Percentiles rank a stretch among this genome's conserved stretches.
These are phyloP conservation scores for Neckera pumila DNA, from an alignment of 225 moss, liverwort and hornwort genomes.

Conservation along the genomic window DNA sequence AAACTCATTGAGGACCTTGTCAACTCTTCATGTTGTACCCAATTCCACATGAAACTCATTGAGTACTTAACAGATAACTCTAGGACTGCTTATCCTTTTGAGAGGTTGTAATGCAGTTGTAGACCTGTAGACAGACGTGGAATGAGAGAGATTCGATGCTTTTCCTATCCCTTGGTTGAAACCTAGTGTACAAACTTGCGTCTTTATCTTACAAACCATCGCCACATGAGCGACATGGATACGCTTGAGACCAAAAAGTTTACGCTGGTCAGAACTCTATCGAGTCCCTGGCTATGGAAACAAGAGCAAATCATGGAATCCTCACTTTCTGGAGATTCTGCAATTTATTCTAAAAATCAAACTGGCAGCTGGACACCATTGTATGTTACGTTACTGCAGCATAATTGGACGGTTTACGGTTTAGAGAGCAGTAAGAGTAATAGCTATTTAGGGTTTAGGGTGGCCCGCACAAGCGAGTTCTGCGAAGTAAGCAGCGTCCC, in stretches of 20 bases:
- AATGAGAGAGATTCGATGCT: background rate
- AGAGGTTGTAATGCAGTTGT: background rate
- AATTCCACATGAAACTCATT: background rate
- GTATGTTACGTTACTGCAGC: too few relatives aligned
- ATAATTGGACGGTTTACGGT: too few relatives aligned
- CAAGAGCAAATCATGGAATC: background rate
- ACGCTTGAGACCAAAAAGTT: background rate
- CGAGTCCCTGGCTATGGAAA: background rate
- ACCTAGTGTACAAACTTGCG: background rate
- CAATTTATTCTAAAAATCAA: background rate
- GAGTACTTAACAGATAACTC: background rate
- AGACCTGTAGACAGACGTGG: background rate
- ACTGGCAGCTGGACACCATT: background rate
- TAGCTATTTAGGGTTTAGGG: background rate
- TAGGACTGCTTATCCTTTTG: background rate
- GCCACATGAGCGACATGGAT: background rate
- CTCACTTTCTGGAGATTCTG: too few relatives aligned
- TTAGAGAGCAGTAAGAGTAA: too few relatives aligned
- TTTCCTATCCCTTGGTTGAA: background rate
- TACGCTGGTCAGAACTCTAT: background rate
- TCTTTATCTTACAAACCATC: background rate
- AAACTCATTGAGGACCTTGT: too few relatives aligned
- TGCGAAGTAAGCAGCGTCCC: slow-evolving; percentile 88
- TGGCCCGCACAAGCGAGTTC: slow-evolving; percentile 67
- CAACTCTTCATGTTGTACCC: background rate